phyloP scores from a whole-genome alignment of 768 basidiomycete genomes.

The Lyophyllum decastes region DNA sequence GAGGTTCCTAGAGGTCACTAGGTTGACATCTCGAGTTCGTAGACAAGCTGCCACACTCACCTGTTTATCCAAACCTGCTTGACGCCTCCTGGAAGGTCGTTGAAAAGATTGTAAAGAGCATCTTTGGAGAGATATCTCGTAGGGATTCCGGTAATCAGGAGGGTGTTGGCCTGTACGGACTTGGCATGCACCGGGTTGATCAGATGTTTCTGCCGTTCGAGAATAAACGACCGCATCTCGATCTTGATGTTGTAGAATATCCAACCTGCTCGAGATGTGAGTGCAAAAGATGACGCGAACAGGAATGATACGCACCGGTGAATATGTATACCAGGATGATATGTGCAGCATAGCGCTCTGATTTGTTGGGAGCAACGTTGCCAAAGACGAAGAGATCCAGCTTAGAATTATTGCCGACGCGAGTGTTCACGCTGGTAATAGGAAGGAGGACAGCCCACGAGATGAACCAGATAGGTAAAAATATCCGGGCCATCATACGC shows the following conservation, averaged over 20 bases:
- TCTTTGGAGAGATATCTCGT: conserved; percentile 71
- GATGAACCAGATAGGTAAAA: conserved; percentile 90
- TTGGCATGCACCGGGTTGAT: conserved; percentile 71
- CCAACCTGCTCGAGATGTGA: conserved; percentile 58
- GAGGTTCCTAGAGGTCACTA: conserved; percentile 55
- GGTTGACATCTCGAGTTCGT: neutral
- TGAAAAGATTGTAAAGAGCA: conserved; percentile 68
- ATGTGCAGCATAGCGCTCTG: conserved; percentile 74
- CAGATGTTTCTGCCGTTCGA: conserved; percentile 80
- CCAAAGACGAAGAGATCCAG: conserved; percentile 81
- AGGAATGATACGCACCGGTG: conserved; percentile 57
- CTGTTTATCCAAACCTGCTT: conserved; percentile 91
- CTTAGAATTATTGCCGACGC: conserved; percentile 45
- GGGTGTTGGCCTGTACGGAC: conserved; percentile 85
- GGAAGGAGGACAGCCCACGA: conserved; percentile 89
- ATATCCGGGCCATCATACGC: conserved; percentile 77
- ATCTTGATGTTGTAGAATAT: conserved; percentile 77
- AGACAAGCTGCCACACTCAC: conserved; percentile 33
- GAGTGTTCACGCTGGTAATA: conserved; percentile 58
- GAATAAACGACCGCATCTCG: conserved; percentile 83
- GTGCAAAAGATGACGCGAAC: neutral
- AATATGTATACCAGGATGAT: conserved; percentile 75
- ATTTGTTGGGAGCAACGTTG: conserved; percentile 57
- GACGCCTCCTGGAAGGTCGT: conserved; percentile 88
- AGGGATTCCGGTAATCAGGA: conserved; percentile 91